phyloP scores from a whole-genome alignment of 2,329 filamentous ascomycete genomes.

The Sarocladium brachiariae region DNA sequence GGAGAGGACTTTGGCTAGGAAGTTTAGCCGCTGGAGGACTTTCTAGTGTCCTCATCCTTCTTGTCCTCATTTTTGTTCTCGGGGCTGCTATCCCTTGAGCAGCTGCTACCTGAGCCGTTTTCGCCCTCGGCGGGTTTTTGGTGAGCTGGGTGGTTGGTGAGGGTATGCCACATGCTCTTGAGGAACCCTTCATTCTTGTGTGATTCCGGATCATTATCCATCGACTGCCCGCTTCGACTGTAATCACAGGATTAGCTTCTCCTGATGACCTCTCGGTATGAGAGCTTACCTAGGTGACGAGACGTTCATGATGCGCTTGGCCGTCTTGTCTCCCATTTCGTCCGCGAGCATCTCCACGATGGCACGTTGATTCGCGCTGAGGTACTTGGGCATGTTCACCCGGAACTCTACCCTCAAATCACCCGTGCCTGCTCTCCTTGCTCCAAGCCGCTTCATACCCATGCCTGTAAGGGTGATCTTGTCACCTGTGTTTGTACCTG shows the following conservation, averaged over 20 bases:
- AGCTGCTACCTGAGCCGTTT: constrained; percentile 16
- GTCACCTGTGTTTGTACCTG: constrained; percentile 88
- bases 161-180: constrained; percentile 86
- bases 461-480: constrained; percentile 81
- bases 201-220: constrained; percentile 29
- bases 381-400: constrained; percentile 89
- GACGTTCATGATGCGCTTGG: constrained; percentile 88
- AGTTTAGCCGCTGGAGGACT: constrained; percentile 21
- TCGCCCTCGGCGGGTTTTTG: constrained; percentile 28
- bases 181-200: constrained; percentile 85
- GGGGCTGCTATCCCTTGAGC: constrained; percentile 18
- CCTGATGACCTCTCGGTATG: neutral
- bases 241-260: neutral
- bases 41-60: constrained; percentile 17
- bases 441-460: constrained; percentile 84
- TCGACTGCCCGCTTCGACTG: constrained; percentile 1
- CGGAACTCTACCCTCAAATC: constrained; percentile 93
- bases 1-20: too few relatives aligned
- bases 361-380: constrained; percentile 84
- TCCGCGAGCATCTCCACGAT: constrained; percentile 94
- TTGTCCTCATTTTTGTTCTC: constrained; percentile 24
- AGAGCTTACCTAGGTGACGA: constrained; percentile 24
- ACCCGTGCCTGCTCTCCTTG: constrained; percentile 60
- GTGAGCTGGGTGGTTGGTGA: constrained; percentile 68
- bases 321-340: constrained; percentile 88